Base-by-base conservation (phyloP, 176 grass and related monocot genomes). In the Oryza meyeriana region DNA sequence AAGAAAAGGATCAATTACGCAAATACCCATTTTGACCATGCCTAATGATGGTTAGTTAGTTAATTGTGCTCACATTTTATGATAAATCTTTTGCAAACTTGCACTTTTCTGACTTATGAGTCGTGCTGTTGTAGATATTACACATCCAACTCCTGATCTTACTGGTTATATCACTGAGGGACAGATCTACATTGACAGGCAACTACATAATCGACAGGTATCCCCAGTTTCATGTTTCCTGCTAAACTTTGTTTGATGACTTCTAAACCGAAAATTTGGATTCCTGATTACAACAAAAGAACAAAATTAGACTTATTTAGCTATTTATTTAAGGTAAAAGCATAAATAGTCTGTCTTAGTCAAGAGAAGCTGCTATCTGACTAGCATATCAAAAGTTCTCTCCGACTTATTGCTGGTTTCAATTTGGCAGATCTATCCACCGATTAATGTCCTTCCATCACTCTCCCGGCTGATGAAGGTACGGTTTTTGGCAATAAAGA, bases 11-110 rank as follows among this genome's bases (percentile, higher is more conserved):
- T 94, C 92, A 29, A 94, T 94, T 52, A 94, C 92, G 1, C 92
- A 94, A 63, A 94, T 94, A 72, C 92, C 89, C 45, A 94, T 94
- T 84, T 88, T 94, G 79, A 91, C 92, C 24, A 91, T 94, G 92
- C 92, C 92, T 74, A 94, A 94, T 83, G 89, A 94, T 82, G 92
- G 92, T 94, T n/a, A 78, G 80, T 73, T 82, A 30, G 41, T 71
- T 32, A 59, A 39, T 16, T 80, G 52, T 38, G 2, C 44, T 57
- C 50, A 55, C n/a, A 58, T 72, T 72, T 33, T 47, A 7, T 24
- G 12, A 27, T 28, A 72, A 77, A 82, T 82, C 22, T 82, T 82
- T 61, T 82, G 70, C 57, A 9, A 69, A 14, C 2, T 27, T n/a
- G 26, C 6, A 3, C 33, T 4, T 26, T 16, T 41, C 13, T 50